Evolutionary conservation across 2,329 filamentous ascomycete genomes (phyloP), one percentile per base, ranked within the genome.

Genomic region (Ophiocordyceps robertsii): DNA sequence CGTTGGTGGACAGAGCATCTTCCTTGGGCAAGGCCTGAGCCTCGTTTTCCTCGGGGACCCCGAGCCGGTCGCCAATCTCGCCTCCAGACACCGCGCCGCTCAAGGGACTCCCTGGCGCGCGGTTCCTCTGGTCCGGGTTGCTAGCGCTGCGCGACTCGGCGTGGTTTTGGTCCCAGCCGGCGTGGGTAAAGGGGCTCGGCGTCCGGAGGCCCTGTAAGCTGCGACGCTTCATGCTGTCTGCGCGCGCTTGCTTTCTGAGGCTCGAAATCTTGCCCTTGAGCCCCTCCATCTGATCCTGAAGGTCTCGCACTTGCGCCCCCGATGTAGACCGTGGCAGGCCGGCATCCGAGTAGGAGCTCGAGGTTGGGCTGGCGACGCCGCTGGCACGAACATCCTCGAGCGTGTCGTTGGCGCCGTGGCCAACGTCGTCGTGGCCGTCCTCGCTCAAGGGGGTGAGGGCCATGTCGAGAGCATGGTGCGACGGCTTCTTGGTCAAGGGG

Each of bases 261-360:
- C 70, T 82, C 2, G 86, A 89, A 31, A 95, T 88, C 53, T 87
- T 86, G 46, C 84, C 85, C 56, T 88, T 89, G 38, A 95, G 69
- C 42, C 84, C 86, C 43, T 83, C 80, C 75, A 95, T 85, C 57
- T 94, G 87, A 49, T 87, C 82, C 46, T 86, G 85, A 37, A 95
- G 67, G 41, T 75, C 74, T 9, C 81, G 77, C 55, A 85, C 77
- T 54, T 84, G 80, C 13, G 80, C 72, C n/a, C 78, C 78, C 1
- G 86, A 90, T 13, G 78, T 70, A 3, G 84, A 80, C 16, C 84
- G 73, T 24, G 73, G 73, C 9, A 82, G 61, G 1, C 68, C 70
- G 37, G 67, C 64, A 10, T 69, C 66, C n/a, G 55, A 53, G 31
- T 54, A 64, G 1, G 59, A 53, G 40, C 69, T 63, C 39, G 64